Conservation (phyloP, 1,284 basidiomycete species). For the Tylopilus orsonianus region DNA sequence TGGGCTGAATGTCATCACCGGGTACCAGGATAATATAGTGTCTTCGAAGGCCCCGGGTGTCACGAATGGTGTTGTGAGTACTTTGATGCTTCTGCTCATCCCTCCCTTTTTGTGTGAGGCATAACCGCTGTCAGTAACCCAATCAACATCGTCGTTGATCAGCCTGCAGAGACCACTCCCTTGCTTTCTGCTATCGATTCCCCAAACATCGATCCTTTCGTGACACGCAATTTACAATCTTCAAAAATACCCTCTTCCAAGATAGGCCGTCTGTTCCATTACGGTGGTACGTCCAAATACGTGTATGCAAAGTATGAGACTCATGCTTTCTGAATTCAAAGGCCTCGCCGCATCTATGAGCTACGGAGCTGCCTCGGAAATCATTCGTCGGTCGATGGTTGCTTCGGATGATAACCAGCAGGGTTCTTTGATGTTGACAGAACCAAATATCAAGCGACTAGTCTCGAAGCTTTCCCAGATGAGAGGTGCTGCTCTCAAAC, state of each 20-base stretch:
- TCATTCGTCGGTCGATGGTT: constrained; percentile 47
- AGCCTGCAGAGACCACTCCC: constrained; percentile 9
- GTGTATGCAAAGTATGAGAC: background rate
- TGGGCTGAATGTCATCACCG: background rate
- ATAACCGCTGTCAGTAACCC: background rate
- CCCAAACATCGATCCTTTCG: constrained; percentile 6
- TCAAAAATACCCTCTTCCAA: constrained; percentile 88
- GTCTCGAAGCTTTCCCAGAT: constrained; percentile 92
- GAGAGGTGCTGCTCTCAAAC: constrained; percentile 94
- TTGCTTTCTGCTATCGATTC: constrained; percentile 1
- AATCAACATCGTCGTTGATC: constrained; percentile 2
- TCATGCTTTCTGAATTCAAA: constrained; percentile 24
- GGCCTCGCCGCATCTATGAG: constrained; percentile 72
- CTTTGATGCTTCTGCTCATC: background rate
- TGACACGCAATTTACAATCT: constrained; percentile 58
- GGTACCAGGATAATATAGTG: background rate
- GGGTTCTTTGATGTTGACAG: constrained; percentile 77
- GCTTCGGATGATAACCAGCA: constrained; percentile 34
- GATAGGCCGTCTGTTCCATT: constrained; percentile 87
- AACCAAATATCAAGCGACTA: constrained; percentile 86
- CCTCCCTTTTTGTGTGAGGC: background rate
- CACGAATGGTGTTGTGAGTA: constrained; percentile 11
- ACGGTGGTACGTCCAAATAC: constrained; percentile 67
- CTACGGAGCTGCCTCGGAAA: constrained; percentile 68
- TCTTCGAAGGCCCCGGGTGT: background rate